A percentile compares a stretch with the other conserved stretches of the same genome.
Evolutionary conservation across 179 eudicot genomes (phyloP).

Genomic region (Silene noctiflora): DNA sequence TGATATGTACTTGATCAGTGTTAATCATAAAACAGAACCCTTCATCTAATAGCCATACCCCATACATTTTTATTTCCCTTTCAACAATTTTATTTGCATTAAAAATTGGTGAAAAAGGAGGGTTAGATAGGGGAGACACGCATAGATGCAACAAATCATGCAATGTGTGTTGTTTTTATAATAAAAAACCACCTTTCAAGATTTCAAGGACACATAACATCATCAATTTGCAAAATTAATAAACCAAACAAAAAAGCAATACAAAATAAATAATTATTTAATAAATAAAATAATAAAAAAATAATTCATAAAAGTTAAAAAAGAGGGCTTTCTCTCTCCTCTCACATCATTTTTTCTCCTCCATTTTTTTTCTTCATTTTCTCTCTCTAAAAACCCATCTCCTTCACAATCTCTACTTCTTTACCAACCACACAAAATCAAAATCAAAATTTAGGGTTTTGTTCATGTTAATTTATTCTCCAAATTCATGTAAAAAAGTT

Average conservation of each 20-base stretch:
- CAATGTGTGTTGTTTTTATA: constrained; percentile 31
- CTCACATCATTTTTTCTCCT: constrained; percentile 13
- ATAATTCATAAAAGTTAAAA: not conserved
- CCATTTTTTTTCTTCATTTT: constrained; percentile 14
- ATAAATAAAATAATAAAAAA: not conserved
- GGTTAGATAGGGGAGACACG: constrained; percentile 26
- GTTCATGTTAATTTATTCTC: not conserved
- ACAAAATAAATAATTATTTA: not conserved
- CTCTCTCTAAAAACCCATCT: constrained; percentile 25
- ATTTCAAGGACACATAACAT: constrained; percentile 29
- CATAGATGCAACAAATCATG: constrained; percentile 24
- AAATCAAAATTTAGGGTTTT: constrained; percentile 29
- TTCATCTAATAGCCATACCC: no score
- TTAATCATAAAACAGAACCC: no score
- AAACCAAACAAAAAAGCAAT: not conserved
- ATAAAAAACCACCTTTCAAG: constrained; percentile 29
- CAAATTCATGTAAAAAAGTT: constrained; percentile 9
- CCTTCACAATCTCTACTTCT: constrained; percentile 9
- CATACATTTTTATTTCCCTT: not conserved
- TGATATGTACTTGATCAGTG: no score
- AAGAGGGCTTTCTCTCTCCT: constrained; percentile 5
- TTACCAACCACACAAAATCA: constrained; percentile 8
- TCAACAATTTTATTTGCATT: not conserved
- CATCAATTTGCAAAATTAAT: not conserved
- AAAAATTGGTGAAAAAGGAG: constrained; percentile 1